Base-by-base conservation (phyloP, 2,329 filamentous ascomycete genomes). In the Mariannaea elegans region DNA sequence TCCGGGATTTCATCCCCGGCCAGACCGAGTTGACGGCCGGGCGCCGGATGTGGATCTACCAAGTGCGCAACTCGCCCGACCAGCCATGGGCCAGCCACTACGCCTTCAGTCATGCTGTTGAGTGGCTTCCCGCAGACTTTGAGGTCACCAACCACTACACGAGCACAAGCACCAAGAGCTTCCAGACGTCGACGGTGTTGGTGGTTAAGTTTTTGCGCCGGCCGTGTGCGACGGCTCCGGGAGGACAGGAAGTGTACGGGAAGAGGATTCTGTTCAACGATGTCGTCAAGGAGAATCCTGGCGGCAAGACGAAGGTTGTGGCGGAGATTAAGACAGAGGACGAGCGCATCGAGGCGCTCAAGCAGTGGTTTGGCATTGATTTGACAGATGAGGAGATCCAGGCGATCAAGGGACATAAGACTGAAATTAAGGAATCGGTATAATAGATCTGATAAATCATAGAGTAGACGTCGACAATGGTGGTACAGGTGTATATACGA, bases 71-170 rank as follows among this genome's bases (percentile, higher is more conserved):
- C 61, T 73, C 75, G 0, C 75, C 81, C 1, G 76, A 74, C 45
- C 77, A 79, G 2, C 21, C 63, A 1, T 93, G 89, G 86, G 77
- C 81, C 19, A 77, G 84, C 2, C 83, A 81, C 46, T 92, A 91
- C 72, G 85, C 82, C 61, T 93, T 93, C 72, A 82, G 83, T 2
- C 86, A 90, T 61, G 63, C 65, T 6, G 77, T 82, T 14, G 88
- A 91, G 72, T 91, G 90, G 72, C 71, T 86, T 31, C 82, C 81
- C 4, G 73, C 77, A 41, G 89, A 91, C 73, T 91, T 87, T 67
- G 81, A 80, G 32, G 77, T 88, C 6, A 80, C 89, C 78, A 90
- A 85, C 72, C 84, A 78, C 65, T 83, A 71, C 45, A 85, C 84
- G 1, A 86, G 83, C 63, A 80, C 79, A 42, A 77, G 75, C 55